Conservation (phyloP, 371 early-diverging fungal species). For the Actinomucor elegans region DNA sequence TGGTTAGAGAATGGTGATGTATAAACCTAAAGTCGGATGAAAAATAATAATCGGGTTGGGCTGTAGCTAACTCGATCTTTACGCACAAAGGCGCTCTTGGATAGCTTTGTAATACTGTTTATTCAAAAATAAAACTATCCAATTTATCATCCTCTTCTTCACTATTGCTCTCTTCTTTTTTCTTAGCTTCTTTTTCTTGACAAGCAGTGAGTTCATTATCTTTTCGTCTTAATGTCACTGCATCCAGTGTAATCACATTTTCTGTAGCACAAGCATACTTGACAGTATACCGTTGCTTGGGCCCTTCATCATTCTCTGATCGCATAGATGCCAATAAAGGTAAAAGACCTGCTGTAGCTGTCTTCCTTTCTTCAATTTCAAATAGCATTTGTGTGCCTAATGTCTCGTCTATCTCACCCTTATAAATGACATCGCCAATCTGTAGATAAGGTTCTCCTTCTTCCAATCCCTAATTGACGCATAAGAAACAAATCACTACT, state of each 20-base stretch:
- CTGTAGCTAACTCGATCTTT: too few relatives aligned
- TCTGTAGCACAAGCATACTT: conserved; percentile 10
- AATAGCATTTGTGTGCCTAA: conserved; percentile 25
- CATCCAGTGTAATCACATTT: conserved; percentile 4
- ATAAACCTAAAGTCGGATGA: too few relatives aligned
- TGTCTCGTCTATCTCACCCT: conserved; percentile 24
- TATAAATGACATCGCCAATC: conserved; percentile 11
- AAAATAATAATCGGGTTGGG: too few relatives aligned
- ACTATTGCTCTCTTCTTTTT: neutral
- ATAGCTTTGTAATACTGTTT: neutral
- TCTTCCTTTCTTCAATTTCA: conserved; percentile 18
- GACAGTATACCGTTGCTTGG: neutral
- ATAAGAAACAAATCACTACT: neutral
- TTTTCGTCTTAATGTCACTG: conserved; percentile 1
- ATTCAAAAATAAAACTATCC: neutral
- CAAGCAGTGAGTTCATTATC: too few relatives aligned
- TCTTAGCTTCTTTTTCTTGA: neutral
- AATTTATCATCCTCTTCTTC: neutral
- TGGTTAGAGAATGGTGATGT: too few relatives aligned
- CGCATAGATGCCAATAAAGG: conserved; percentile 21
- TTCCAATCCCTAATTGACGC: conserved; percentile 16
- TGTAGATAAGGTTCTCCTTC: conserved; percentile 21
- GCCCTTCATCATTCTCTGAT: neutral
- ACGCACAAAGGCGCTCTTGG: too few relatives aligned
- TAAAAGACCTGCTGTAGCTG: conserved; percentile 9